Evolutionary conservation across 2,329 filamentous ascomycete species (phyloP), one percentile per base, ranked within the genome.

Genomic region (Sarocladium kiliense): DNA sequence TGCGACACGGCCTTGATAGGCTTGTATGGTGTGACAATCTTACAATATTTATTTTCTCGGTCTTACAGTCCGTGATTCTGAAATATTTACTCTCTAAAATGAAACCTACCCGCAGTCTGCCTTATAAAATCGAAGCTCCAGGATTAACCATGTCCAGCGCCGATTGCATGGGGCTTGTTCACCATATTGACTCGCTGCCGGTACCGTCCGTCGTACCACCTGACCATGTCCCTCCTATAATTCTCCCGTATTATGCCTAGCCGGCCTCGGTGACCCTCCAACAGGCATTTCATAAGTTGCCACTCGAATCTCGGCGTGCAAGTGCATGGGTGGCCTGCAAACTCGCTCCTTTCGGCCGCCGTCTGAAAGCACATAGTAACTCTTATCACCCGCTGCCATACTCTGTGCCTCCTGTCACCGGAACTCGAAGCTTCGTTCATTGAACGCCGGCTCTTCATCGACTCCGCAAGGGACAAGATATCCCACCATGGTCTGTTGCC

Each of bases 261-360:
- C 2, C 58, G 36, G 2, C 63, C 63, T 23, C 55, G 26, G 32
- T 64, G 63, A 7, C 54, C 44, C 26, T 51, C 41, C 19, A 41
- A 32, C 10, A 64, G 55, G 19, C 63, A 64, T 42, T 37, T n/a
- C 18, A 47, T 36, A 9, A 63, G 55, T 9, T 63, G 57, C 1
- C 53, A 58, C 27, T 58, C 57, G 14, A 56, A 59, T 14, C 41
- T 42, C 7, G 21, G 32, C 32, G 25, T 44, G 54, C 63, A 64
- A 18, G 49, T n/a, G 55, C 63, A 64, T 19, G 58, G 59, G 19
- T 54, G 57, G 18, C 63, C 63, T 16, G 59, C 59, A 27, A 64
- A 64, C 12, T 18, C 18, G 12, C 27, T 51, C 18, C 63, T 56
- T 11, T 51, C 59, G 16, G 54, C 44, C 14, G 56, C 16, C 0